Percentiles rank a stretch among this genome's conserved stretches.
Evolutionary conservation across 768 basidiomycete genomes (phyloP).

Genomic region (Podaxis carcinomalis): DNA sequence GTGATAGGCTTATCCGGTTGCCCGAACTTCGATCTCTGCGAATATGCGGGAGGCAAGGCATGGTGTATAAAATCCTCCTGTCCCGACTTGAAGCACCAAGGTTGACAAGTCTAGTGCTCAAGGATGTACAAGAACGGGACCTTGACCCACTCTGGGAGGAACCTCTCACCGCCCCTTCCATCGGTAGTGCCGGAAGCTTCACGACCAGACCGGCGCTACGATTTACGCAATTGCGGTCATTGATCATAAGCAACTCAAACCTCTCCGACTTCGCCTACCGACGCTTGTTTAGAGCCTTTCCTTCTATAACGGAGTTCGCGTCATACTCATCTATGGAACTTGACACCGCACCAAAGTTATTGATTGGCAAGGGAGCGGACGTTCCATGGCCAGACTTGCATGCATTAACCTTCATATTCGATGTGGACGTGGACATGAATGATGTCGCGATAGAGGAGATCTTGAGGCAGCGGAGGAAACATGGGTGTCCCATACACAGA

Average conservation of each 20-base stretch:
- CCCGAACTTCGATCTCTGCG: constrained; percentile 36
- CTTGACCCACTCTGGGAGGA: constrained; percentile 31
- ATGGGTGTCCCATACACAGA: constrained; percentile 25
- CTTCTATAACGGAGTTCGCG: constrained; percentile 28
- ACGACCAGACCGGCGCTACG: constrained; percentile 3
- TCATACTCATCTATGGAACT: constrained; percentile 6
- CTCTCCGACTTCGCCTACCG: constrained; percentile 26
- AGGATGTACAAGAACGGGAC: constrained; percentile 37
- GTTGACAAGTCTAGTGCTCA: constrained; percentile 37
- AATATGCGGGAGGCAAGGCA: constrained; percentile 33
- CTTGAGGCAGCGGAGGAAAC: constrained; percentile 18
- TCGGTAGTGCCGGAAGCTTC: background rate
- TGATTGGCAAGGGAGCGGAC: background rate
- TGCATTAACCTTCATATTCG: constrained; percentile 27
- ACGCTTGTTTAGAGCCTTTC: constrained; percentile 28
- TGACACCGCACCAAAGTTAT: background rate
- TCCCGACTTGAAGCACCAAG: constrained; percentile 32
- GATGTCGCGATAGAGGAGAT: constrained; percentile 21
- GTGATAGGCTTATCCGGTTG: constrained; percentile 22
- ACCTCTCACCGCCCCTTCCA: background rate
- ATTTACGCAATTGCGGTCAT: constrained; percentile 30
- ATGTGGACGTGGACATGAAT: constrained; percentile 24
- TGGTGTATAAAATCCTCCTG: constrained; percentile 35
- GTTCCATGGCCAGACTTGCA: constrained; percentile 32
- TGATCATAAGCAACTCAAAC: constrained; percentile 41